Conservation (phyloP, 2,329 filamentous ascomycete species). For the Penicillium sp. region DNA sequence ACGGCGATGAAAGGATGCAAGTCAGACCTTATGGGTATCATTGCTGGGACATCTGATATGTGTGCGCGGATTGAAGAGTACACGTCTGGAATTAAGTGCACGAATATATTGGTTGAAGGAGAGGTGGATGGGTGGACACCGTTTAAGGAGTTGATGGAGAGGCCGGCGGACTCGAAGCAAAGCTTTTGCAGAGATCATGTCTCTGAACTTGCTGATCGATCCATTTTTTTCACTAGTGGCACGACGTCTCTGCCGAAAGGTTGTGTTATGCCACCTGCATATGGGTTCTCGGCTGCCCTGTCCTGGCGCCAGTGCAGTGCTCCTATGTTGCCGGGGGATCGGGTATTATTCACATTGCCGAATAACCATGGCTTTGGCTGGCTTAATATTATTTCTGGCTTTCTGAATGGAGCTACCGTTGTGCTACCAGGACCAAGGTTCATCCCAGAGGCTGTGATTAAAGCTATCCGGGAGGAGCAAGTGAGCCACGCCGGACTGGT, state of each 20-base stretch:
- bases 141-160: slow-evolving; percentile 1
- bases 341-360: slow-evolving; percentile 7
- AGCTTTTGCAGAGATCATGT: neutral
- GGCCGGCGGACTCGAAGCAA: neutral
- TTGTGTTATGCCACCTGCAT: slow-evolving; percentile 12
- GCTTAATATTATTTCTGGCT: slow-evolving; percentile 7
- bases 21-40: neutral
- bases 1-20: neutral
- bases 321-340: slow-evolving; percentile 12
- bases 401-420: slow-evolving; percentile 13
- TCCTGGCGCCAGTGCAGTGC: neutral
- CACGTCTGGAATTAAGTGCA: neutral
- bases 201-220: neutral
- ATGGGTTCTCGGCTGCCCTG: slow-evolving; percentile 5
- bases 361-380: slow-evolving; percentile 19
- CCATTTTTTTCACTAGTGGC: neutral
- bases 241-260: neutral
- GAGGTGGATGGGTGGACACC: neutral
- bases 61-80: slow-evolving; percentile 1
- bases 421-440: slow-evolving; percentile 13
- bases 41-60: neutral
- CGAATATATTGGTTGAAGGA: slow-evolving; percentile 5
- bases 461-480: slow-evolving; percentile 4
- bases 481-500: slow-evolving; percentile 5
- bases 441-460: slow-evolving; percentile 6